phyloP scores from a whole-genome alignment of 2,329 filamentous ascomycete genomes.

The Fusarium sp. region DNA sequence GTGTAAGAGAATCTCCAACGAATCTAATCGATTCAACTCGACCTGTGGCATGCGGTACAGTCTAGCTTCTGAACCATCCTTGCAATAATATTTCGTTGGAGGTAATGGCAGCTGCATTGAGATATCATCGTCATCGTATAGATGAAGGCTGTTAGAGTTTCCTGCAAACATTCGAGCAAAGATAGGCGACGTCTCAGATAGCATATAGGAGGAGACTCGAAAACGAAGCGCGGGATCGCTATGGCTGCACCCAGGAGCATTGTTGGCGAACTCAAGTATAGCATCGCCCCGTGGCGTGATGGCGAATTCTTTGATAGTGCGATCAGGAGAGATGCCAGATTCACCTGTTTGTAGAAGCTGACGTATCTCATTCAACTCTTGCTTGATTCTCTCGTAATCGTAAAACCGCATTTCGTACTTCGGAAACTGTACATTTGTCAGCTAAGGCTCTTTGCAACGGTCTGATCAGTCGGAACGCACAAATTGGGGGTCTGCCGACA shows the following conservation, averaged over 20 bases:
- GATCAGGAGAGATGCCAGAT: constrained; percentile 57
- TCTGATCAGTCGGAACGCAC: constrained; percentile 43
- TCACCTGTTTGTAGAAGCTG: constrained; percentile 58
- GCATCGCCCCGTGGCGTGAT: constrained; percentile 63
- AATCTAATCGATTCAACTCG: constrained; percentile 58
- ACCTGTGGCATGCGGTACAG: constrained; percentile 67
- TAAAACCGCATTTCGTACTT: constrained; percentile 63
- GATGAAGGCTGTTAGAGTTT: constrained; percentile 47
- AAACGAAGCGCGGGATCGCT: constrained; percentile 61
- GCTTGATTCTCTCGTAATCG: constrained; percentile 61
- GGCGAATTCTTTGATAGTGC: constrained; percentile 57
- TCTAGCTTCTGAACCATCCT: constrained; percentile 60
- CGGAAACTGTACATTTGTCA: constrained; percentile 52
- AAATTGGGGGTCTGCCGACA: constrained; percentile 61
- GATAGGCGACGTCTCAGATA: constrained; percentile 65
- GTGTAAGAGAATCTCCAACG: constrained; percentile 62
- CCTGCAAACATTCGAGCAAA: constrained; percentile 63
- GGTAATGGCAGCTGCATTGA: constrained; percentile 53
- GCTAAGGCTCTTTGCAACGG: not conserved
- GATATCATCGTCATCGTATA: constrained; percentile 57
- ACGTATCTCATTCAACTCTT: constrained; percentile 57
- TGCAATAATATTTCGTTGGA: constrained; percentile 55
- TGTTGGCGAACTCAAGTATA: constrained; percentile 66
- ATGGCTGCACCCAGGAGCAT: constrained; percentile 48
- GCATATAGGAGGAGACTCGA: constrained; percentile 64